phyloP scores from a whole-genome alignment of 2,329 filamentous ascomycete species.

The Blastomyces parvus region DNA sequence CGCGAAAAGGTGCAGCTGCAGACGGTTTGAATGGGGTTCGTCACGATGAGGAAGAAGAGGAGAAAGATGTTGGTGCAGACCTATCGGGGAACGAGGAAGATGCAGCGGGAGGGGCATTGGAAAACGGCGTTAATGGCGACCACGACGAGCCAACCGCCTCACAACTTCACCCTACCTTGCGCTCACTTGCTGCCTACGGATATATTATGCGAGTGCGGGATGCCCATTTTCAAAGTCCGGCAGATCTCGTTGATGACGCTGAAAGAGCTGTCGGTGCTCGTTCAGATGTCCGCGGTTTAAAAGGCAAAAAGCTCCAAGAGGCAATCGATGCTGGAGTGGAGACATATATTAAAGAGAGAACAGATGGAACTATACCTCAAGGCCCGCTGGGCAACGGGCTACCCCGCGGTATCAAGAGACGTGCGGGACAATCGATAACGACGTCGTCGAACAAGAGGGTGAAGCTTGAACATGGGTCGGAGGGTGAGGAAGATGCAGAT shows the following conservation, averaged over 20 bases:
- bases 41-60: conserved; percentile 16
- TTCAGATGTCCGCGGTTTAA: conserved; percentile 27
- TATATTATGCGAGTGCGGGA: conserved; percentile 34
- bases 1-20: conserved; percentile 12
- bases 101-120: conserved; percentile 9
- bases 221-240: conserved; percentile 33
- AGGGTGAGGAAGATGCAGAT: conserved; percentile 22
- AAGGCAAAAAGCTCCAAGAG: conserved; percentile 32
- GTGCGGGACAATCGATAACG: conserved; percentile 18
- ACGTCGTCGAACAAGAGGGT: conserved; percentile 15
- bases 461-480: conserved; percentile 10
- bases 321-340: conserved; percentile 24
- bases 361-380: conserved; percentile 28
- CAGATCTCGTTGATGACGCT: conserved; percentile 33
- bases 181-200: conserved; percentile 33
- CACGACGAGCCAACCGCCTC: conserved; percentile 18
- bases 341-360: conserved; percentile 26
- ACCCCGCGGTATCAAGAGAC: conserved; percentile 29
- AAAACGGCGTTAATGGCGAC: conserved; percentile 19
- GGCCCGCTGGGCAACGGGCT: conserved; percentile 26
- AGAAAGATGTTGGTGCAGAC: conserved; percentile 8
- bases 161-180: conserved; percentile 31
- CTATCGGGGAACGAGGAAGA: conserved; percentile 18
- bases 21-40: conserved; percentile 22
- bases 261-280: conserved; percentile 25